Base-by-base conservation (phyloP, 257 asterid species). In the Scutellaria galericulata region DNA sequence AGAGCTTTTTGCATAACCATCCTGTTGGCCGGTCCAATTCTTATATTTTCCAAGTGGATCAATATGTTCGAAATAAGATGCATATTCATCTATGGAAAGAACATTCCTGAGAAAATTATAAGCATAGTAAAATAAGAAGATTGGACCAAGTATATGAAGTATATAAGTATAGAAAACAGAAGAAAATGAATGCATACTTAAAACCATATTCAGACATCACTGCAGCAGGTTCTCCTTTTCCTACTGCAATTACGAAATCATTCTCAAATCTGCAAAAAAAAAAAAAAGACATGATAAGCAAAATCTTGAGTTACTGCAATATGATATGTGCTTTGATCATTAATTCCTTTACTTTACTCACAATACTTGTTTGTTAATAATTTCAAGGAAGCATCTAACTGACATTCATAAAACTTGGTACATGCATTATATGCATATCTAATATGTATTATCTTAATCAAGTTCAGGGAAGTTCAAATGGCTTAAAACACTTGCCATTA, bases 201-300 rank as follows among this genome's bases (percentile, higher is more conserved):
- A 88, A 94, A 48, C 98, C 98, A 83, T 89, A 94, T 80, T 85
- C 96, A 68, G 91, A 85, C 96, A 91, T 89, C 79, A 91, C 98
- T 53, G 47, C 12, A 6, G 83, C 96, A 60, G 98, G 97, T 80
- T 89, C 92, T 77, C 96, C 97, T 84, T 94, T 94, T 66, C 97
- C 97, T 65, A 85, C 96, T 42, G 97, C 96, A 73, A 89, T 71
- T 67, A 86, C 31, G 24, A 88, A 84, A 68, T 85, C 92, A 75
- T 86, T 82, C 79, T 81, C 90, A 84, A 73, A 94, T 82, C 98
- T 91, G 90, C 73, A 65, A 47, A 46, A 71, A 53, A 50, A n/a
- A n/a, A n/a, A 18, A 18, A 18, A 47, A 56, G 64, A 77, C 7
- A 47, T 27, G 11, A 18, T n/a, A n/a, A 63, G 65, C 53, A 60